Evolutionary conservation across 139 green algal species (phyloP).

Genomic region (Pleodorina starrii): DNA sequence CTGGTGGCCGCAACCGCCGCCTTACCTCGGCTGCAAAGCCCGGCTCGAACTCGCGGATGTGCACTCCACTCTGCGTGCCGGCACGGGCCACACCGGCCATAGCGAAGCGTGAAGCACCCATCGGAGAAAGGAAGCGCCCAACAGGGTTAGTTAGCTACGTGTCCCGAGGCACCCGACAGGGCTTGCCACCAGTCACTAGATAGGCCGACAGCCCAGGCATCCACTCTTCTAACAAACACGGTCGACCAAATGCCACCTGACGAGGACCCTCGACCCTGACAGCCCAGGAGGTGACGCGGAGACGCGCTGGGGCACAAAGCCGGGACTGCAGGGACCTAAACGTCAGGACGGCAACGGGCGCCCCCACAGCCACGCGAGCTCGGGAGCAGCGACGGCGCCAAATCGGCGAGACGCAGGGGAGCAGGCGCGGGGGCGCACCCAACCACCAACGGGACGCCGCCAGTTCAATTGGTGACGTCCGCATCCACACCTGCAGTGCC

Average conservation of each 20-base stretch:
- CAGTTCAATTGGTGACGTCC: background rate
- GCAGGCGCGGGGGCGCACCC: background rate
- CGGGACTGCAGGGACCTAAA: too few relatives aligned
- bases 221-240: too few relatives aligned
- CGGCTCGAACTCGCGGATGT: slow-evolving; percentile 29
- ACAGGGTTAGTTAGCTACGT: background rate
- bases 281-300: too few relatives aligned
- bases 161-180: too few relatives aligned
- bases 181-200: background rate
- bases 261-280: too few relatives aligned
- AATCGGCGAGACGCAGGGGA: background rate
- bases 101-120: background rate
- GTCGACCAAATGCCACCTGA: too few relatives aligned
- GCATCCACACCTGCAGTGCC: background rate
- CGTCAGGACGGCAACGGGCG: too few relatives aligned
- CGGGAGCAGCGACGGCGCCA: background rate
- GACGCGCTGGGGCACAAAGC: too few relatives aligned
- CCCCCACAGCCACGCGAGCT: background rate
- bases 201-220: too few relatives aligned
- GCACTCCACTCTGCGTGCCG: background rate
- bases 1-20: too few relatives aligned
- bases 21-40: slow-evolving; percentile 11
- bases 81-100: background rate
- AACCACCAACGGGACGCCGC: background rate
- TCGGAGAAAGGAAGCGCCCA: background rate